phyloP scores from a whole-genome alignment of 2,329 filamentous ascomycete genomes.

The Capronia epimyces region DNA sequence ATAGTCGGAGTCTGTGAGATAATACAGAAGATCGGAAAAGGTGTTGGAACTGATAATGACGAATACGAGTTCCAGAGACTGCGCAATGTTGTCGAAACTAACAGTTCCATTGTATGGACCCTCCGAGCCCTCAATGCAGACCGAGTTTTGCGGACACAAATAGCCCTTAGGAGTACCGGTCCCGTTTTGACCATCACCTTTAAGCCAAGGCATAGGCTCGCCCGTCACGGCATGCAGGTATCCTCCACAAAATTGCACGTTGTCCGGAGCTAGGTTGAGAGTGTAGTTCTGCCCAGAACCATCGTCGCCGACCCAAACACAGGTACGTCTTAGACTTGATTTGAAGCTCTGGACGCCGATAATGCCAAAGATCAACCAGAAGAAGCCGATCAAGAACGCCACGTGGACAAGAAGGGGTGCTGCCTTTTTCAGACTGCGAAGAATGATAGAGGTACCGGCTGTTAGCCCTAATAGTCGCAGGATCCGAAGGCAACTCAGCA shows the following conservation, averaged over 20 bases:
- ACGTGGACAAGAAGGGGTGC: conserved; percentile 87
- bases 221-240: conserved; percentile 60
- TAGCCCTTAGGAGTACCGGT: conserved; percentile 68
- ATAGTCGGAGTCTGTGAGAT: conserved; percentile 87
- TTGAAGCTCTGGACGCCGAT: conserved; percentile 96
- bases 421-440: conserved; percentile 91
- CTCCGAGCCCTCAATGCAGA: conserved; percentile 65
- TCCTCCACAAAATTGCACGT: conserved; percentile 79
- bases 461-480: conserved; percentile 85
- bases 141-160: conserved; percentile 75
- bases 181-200: conserved; percentile 49
- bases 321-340: conserved; percentile 69
- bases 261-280: conserved; percentile 50
- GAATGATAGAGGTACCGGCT: conserved; percentile 90
- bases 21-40: conserved; percentile 90
- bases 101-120: conserved; percentile 82
- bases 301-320: conserved; percentile 67
- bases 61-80: conserved; percentile 91
- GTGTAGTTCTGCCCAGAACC: conserved; percentile 37
- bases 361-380: conserved; percentile 96
- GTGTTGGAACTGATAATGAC: conserved; percentile 99
- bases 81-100: conserved; percentile 89
- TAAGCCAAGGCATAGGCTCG: conserved; percentile 62
- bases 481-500: conserved; percentile 93
- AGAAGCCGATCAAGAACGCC: conserved; percentile 89